Evolutionary conservation across 75 land plant species (phyloP).

Genomic region (Larix kaempferi): DNA sequence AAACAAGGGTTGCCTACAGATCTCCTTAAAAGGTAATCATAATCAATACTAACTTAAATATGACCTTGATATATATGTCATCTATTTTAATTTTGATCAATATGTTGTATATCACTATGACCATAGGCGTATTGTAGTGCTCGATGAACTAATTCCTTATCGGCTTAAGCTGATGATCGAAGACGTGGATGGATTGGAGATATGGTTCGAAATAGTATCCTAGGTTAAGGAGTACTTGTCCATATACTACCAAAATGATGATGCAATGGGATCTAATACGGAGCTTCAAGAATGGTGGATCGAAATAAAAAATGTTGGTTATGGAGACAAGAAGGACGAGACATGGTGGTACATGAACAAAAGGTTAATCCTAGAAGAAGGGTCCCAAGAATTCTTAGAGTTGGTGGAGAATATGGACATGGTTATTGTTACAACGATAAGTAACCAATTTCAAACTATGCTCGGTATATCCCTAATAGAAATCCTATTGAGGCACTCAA

Average conservation of each 20-base stretch:
- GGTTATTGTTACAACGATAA: not conserved
- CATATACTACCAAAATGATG: constrained; percentile 36
- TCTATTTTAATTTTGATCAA: not conserved
- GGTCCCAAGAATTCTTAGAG: too few relatives aligned
- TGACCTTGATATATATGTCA: not conserved
- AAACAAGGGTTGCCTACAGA: constrained; percentile 59
- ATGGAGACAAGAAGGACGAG: constrained; percentile 45
- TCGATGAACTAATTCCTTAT: constrained; percentile 21
- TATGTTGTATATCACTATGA: not conserved
- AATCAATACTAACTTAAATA: not conserved
- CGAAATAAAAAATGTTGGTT: constrained; percentile 40
- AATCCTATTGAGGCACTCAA: constrained; percentile 69
- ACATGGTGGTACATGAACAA: constrained; percentile 56
- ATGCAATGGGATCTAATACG: constrained; percentile 18
- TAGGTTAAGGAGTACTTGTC: constrained; percentile 31
- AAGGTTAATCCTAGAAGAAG: too few relatives aligned
- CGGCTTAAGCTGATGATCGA: constrained; percentile 50
- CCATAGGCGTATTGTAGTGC: constrained; percentile 49
- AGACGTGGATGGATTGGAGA: constrained; percentile 48
- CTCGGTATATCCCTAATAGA: constrained; percentile 24
- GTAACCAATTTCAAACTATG: not conserved
- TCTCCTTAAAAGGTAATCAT: constrained; percentile 38
- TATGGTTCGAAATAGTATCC: constrained; percentile 16
- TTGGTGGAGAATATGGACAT: too few relatives aligned
- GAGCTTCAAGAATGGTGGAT: constrained; percentile 62